phyloP scores from a whole-genome alignment of 1,284 basidiomycete species.

The Tremellales sp. region DNA sequence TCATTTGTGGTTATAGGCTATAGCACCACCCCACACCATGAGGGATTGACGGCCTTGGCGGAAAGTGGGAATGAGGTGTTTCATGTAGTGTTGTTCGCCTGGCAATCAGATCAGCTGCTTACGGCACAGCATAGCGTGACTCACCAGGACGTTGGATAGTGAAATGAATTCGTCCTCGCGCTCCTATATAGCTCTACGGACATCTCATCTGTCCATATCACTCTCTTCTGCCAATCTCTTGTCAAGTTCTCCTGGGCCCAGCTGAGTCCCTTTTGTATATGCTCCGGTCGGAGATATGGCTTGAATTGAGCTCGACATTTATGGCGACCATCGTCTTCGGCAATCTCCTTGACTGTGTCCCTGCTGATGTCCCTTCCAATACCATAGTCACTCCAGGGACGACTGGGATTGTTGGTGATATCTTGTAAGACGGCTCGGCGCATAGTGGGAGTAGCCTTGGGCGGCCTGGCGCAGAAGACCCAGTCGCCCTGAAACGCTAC shows the following conservation, averaged over 20 bases:
- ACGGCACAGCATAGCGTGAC: no score
- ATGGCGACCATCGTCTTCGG: background rate
- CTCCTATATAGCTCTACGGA: background rate
- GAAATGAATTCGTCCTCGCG: background rate
- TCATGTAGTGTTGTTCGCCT: background rate
- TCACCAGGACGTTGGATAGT: background rate
- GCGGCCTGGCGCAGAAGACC: background rate
- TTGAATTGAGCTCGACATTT: background rate
- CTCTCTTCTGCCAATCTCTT: background rate
- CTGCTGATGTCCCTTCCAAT: background rate
- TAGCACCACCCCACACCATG: background rate
- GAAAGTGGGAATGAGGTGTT: background rate
- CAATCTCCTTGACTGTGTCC: background rate
- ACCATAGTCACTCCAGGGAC: background rate
- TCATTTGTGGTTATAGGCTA: background rate
- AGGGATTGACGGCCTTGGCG: background rate
- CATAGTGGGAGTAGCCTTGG: background rate
- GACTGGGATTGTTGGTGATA: background rate
- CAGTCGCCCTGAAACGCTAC: no score
- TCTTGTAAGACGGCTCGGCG: background rate
- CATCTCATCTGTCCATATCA: background rate
- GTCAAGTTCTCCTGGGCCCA: background rate
- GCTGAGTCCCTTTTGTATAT: background rate
- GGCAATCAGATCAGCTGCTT: no score
- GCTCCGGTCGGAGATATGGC: background rate